Evolutionary conservation across 2,329 filamentous ascomycete genomes (phyloP), one percentile per base, ranked within the genome.

Genomic region (Neofusicoccum parvum): DNA sequence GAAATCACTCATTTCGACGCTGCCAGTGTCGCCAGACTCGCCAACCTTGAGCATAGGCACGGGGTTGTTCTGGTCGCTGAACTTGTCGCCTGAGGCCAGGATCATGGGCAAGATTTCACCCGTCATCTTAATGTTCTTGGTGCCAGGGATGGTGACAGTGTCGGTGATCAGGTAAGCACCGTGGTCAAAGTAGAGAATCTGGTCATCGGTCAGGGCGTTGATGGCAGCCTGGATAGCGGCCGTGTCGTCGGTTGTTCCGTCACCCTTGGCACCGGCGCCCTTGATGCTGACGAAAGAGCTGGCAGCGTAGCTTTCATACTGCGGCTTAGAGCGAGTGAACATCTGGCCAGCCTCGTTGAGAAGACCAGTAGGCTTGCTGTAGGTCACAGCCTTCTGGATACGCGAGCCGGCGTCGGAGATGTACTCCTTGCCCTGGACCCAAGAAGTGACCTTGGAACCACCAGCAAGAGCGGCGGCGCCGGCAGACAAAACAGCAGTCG

Each of bases 51-150:
- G 92, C 72, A 96, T 90, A n/a, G 92, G 87, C 75, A 88, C 87
- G 46, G 93, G 94, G 74, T 93, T 92, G 69, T 82, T 79, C 76
- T 89, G 83, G 76, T 97, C 88, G 68, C 84, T 80, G 82, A 97
- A 98, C 69, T 85, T 84, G 39, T 79, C 74, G 62, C 94, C 94
- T 59, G 88, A 87, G 32, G 92, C 94, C 85, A 97, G 90, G 76
- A 98, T 90, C 68, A 96, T 81, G 2, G 94, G 90, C 92, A 92
- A 97, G 75, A 96, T 88, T 80, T 97, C 93, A 72, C 94, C 94
- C 7, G 91, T 92, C 74, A 98, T 94, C 80, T 89, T 91, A 81
- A 94, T 88, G 73, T 92, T 86, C 82, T 90, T 90, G 66, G 77
- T 78, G 43, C 76, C 75, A 7, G 87, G 87, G 2, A 89, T 80